These are phyloP conservation scores for Porphyrellus cyaneotinctus DNA, from an alignment of 768 basidiomycete genomes.

Conservation along the genomic window DNA sequence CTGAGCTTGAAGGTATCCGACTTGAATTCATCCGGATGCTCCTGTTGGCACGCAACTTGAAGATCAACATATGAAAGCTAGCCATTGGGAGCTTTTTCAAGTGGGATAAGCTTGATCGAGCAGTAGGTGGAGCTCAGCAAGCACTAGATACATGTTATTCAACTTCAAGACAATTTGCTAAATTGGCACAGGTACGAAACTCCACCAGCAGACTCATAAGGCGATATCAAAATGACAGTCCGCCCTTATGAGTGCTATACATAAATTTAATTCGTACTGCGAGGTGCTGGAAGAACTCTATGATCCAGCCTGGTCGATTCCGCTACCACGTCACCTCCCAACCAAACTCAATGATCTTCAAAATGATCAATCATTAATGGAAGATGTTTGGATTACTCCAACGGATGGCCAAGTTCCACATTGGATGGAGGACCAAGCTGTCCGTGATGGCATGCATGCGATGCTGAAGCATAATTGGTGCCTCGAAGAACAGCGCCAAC, in stretches of 20 bases:
- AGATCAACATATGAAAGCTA: background rate
- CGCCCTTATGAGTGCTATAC: background rate
- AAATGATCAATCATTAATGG: background rate
- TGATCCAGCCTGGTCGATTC: background rate
- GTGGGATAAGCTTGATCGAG: background rate
- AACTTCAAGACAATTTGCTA: too few species aligned
- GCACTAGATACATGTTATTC: slow-evolving; percentile 16
- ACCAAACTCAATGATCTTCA: background rate
- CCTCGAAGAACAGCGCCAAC: background rate
- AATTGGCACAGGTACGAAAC: slow-evolving; percentile 14
- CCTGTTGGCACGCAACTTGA: background rate
- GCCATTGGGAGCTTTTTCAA: slow-evolving; percentile 1
- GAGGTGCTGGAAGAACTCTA: background rate
- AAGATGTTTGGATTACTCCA: background rate
- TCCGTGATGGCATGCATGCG: background rate
- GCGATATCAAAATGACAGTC: too few species aligned
- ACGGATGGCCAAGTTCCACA: fast-evolving
- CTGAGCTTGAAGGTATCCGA: background rate
- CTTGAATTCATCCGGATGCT: background rate
- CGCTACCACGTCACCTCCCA: background rate
- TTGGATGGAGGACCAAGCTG: background rate
- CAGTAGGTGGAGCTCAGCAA: slow-evolving; percentile 11
- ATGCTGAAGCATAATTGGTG: background rate
- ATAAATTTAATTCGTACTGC: slow-evolving; percentile 28
- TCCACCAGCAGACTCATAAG: slow-evolving; percentile 1